Evolutionary conservation across 257 asterid genomes (phyloP).

Genomic region (Solanum paucissectum): DNA sequence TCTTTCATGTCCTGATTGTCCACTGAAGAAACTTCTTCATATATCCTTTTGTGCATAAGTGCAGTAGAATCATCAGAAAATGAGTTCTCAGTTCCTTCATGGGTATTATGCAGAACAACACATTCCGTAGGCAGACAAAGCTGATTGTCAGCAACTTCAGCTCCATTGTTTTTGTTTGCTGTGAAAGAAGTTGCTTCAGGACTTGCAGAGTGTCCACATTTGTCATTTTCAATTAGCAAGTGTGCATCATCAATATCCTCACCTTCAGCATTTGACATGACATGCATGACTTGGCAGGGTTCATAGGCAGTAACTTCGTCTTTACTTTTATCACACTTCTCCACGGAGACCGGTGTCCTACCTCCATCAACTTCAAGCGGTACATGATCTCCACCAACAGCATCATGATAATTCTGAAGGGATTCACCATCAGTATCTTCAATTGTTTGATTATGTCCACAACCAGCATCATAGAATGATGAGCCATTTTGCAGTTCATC

Average conservation of each 20-base stretch:
- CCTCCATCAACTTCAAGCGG: not conserved
- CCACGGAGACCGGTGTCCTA: conserved; percentile 7
- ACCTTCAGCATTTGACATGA: conserved; percentile 1
- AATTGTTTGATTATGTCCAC: conserved; percentile 7
- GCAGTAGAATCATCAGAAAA: not conserved
- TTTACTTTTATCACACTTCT: conserved; percentile 1
- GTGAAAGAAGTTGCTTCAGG: conserved; percentile 8
- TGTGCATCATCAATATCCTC: not conserved
- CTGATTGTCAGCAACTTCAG: conserved; percentile 6
- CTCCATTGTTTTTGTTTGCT: conserved; percentile 5
- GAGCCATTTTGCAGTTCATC: conserved; percentile 18
- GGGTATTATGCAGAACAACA: conserved; percentile 6
- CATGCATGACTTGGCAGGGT: conserved; percentile 10
- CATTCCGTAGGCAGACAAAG: conserved; percentile 2
- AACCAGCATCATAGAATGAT: not conserved
- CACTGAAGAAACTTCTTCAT: not conserved
- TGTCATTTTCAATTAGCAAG: conserved; percentile 6
- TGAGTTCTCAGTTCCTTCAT: not conserved
- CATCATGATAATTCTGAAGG: conserved; percentile 11
- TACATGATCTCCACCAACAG: conserved; percentile 9
- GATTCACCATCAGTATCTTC: conserved; percentile 22
- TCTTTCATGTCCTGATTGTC: not conserved
- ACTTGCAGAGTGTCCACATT: conserved; percentile 9
- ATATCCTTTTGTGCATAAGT: not conserved
- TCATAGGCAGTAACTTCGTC: not conserved